Evolutionary conservation across 192 early-diverging fungal genomes (phyloP).

Genomic region (Coemansia sp.): DNA sequence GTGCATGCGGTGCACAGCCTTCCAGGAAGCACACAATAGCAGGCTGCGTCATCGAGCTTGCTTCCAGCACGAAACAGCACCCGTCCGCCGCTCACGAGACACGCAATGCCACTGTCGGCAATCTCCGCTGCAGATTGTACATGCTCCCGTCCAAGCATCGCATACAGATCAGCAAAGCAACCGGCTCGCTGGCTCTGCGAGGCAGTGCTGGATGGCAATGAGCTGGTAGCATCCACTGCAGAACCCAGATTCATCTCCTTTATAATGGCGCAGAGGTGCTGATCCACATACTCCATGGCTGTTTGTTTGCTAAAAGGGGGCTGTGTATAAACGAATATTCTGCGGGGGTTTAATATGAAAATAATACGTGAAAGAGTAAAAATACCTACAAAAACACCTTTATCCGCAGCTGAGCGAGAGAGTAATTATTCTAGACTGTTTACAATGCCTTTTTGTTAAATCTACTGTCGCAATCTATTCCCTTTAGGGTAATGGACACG

Average conservation of each 20-base stretch:
- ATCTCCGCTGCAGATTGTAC: conserved; percentile 29
- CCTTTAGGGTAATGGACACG: not conserved
- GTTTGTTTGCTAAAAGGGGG: not conserved
- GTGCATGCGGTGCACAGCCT: conserved; percentile 40
- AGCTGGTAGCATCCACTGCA: not conserved
- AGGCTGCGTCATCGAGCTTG: conserved; percentile 14
- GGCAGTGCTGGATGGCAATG: not conserved
- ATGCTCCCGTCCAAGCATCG: conserved; percentile 36
- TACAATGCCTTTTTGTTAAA: too few relatives aligned
- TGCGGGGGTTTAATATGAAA: not conserved
- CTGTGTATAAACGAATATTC: not conserved
- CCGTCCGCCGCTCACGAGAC: conserved; percentile 37
- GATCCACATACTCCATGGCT: conserved; percentile 42
- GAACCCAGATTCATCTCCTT: conserved; percentile 23
- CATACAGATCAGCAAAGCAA: conserved; percentile 32
- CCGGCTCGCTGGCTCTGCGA: not conserved
- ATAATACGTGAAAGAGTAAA: not conserved
- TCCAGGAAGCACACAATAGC: conserved; percentile 52
- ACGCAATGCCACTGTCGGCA: conserved; percentile 44
- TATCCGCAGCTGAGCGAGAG: not conserved
- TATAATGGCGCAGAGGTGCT: conserved; percentile 39
- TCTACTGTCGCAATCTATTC: not conserved
- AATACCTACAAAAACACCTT: not conserved
- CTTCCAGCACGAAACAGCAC: conserved; percentile 31
- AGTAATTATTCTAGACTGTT: too few relatives aligned